A percentile compares a stretch with the other conserved stretches of the same genome.
phyloP scores from a whole-genome alignment of 306 rosid genomes.

The Begonia fuchsioides region DNA sequence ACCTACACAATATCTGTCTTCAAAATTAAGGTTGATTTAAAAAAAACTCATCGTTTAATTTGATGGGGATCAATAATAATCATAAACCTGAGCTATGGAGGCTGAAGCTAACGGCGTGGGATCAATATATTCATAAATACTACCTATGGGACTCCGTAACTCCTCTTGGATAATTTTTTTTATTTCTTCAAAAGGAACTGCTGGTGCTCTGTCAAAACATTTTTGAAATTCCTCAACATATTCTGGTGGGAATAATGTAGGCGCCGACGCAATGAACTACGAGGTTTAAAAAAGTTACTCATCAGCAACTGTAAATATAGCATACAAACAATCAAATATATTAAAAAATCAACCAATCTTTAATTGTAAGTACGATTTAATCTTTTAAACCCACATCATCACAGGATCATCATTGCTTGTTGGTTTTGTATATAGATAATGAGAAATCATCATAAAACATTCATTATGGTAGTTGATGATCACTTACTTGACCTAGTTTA shows the following conservation, averaged over 20 bases:
- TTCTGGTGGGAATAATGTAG: conserved; percentile 82
- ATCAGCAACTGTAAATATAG: conserved; percentile 1
- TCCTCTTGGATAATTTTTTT: conserved; percentile 58
- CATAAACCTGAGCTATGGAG: conserved; percentile 77
- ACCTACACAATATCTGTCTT: conserved; percentile 35
- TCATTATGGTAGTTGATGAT: background rate
- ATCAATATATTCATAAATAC: conserved; percentile 69
- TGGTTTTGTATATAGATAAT: background rate
- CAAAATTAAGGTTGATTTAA: conserved; percentile 11
- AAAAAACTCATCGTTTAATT: background rate
- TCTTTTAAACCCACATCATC: no score
- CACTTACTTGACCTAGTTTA: conserved; percentile 82
- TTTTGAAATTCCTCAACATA: conserved; percentile 92
- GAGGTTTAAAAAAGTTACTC: conserved; percentile 18
- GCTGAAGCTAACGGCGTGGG: conserved; percentile 89
- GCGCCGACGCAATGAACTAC: conserved; percentile 91
- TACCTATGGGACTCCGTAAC: conserved; percentile 70
- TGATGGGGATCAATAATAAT: conserved; percentile 8
- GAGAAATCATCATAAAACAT: conserved; percentile 3
- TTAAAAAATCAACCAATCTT: background rate
- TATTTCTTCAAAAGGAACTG: conserved; percentile 65
- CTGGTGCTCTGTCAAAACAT: conserved; percentile 88
- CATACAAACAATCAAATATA: background rate
- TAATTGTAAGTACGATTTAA: no score
- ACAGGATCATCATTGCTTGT: no score